Evolutionary conservation across 1,284 basidiomycete species (phyloP).

Genomic region (Anthracocystis panici-leucophaei): DNA sequence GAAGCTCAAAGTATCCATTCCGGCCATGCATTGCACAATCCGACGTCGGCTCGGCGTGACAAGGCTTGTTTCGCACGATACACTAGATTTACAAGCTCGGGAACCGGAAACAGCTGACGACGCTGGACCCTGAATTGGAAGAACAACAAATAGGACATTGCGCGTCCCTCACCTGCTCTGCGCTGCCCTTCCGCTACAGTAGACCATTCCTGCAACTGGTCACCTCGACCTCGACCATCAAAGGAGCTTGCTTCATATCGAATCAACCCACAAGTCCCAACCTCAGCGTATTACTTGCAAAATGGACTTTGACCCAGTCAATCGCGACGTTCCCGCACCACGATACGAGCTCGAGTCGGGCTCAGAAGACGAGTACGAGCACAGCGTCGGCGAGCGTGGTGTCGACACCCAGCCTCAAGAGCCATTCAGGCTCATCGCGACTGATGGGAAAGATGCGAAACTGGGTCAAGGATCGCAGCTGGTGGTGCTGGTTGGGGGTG

Average conservation of each 20-base stretch:
- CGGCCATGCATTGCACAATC: constrained; percentile 29
- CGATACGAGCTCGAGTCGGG: constrained; percentile 48
- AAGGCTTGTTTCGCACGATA: constrained; percentile 9
- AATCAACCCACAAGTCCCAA: background rate
- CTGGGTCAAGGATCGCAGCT: constrained; percentile 14
- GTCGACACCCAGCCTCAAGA: background rate
- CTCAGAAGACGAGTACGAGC: constrained; percentile 45
- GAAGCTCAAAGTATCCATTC: background rate
- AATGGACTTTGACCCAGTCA: constrained; percentile 46
- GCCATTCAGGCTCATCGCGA: constrained; percentile 4
- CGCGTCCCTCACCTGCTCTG: constrained; percentile 1
- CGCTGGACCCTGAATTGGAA: constrained; percentile 26
- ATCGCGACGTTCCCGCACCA: constrained; percentile 31
- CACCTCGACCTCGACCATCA: background rate
- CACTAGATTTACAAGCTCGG: constrained; percentile 4
- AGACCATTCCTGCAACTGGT: background rate
- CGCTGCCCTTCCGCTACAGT: background rate
- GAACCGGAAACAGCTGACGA: constrained; percentile 16
- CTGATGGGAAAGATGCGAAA: background rate
- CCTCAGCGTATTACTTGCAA: background rate
- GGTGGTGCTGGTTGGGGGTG: constrained; percentile 22
- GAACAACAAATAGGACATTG: constrained; percentile 5
- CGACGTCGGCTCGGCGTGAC: constrained; percentile 10
- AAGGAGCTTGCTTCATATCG: background rate
- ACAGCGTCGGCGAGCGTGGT: background rate